These are phyloP conservation scores for Pseudopyrenochaeta lycopersici DNA, from an alignment of 2,329 filamentous ascomycete species.

Conservation along the genomic window DNA sequence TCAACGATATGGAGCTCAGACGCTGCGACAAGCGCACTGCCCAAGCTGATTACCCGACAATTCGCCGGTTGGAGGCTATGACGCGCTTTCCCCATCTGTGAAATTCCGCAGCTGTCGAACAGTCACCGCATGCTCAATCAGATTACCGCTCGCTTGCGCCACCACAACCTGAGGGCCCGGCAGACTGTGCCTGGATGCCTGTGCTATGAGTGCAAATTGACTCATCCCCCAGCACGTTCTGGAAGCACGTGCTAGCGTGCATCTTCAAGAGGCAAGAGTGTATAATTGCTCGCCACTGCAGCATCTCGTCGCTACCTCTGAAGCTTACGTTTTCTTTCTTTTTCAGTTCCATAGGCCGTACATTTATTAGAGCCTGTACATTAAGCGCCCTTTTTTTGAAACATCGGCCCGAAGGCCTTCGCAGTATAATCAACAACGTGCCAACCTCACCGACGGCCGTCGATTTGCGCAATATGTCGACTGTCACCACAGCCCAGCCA, in stretches of 20 bases:
- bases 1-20: conserved; percentile 21
- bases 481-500: conserved; percentile 22
- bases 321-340: conserved; percentile 13
- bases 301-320: neutral
- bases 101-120: conserved; percentile 21
- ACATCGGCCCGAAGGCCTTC: neutral
- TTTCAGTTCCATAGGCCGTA: conserved; percentile 40
- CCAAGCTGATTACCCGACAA: conserved; percentile 9
- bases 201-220: conserved; percentile 15
- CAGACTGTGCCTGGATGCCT: conserved; percentile 10
- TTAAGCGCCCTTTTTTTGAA: conserved; percentile 5
- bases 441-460: neutral
- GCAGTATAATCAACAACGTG: conserved; percentile 4
- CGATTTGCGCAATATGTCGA: conserved; percentile 28
- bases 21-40: conserved; percentile 15
- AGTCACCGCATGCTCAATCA: conserved; percentile 1
- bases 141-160: conserved; percentile 8
- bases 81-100: conserved; percentile 29
- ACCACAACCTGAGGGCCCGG: conserved; percentile 3
- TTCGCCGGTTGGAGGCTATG: conserved; percentile 26
- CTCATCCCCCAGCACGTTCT: conserved; percentile 12
- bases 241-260: conserved; percentile 11
- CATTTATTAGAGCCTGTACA: conserved; percentile 37
- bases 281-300: conserved; percentile 32
- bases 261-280: neutral